Percentiles rank a stretch among this genome's conserved stretches.
phyloP scores from a whole-genome alignment of 78 protist species.

The Salpingoeca rosetta region DNA sequence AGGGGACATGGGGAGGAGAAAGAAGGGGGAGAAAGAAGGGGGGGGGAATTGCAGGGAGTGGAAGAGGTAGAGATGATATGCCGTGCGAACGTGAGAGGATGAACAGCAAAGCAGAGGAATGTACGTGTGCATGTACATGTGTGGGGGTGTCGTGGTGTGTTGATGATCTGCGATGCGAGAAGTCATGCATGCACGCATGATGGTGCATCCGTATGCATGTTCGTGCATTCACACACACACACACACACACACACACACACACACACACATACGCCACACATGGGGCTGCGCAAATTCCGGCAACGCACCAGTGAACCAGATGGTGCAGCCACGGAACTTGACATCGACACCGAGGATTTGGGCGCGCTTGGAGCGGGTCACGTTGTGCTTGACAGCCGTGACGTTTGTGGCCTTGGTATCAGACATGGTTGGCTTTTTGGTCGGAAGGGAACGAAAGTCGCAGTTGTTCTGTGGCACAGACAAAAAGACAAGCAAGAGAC shows the following conservation, averaged over 20 bases:
- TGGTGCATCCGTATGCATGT: no score
- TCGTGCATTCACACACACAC: no score
- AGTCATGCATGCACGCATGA: no score
- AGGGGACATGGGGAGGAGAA: not conserved
- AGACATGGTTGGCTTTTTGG: not conserved
- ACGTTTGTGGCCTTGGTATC: not conserved
- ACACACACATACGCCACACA: no score
- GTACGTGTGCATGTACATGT: no score
- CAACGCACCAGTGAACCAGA: constrained; percentile 34
- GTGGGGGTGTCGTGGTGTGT: no score
- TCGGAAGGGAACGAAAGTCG: not conserved
- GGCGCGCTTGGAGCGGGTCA: not conserved
- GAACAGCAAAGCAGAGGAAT: no score
- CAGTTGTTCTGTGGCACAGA: not conserved
- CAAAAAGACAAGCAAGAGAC: not conserved
- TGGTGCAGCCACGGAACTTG: constrained; percentile 7
- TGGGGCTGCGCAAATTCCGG: no score
- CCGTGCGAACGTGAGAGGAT: no score
- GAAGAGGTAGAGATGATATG: no score
- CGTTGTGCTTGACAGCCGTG: not conserved
- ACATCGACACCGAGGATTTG: not conserved
- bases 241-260: no score
- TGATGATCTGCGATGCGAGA: no score
- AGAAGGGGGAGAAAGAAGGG: not conserved
- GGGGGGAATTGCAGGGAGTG: not conserved